Percentiles rank a stretch among this genome's conserved stretches.
These are phyloP conservation scores for Bauhinia variegata DNA, from an alignment of 306 rosid species.

Conservation along the genomic window DNA sequence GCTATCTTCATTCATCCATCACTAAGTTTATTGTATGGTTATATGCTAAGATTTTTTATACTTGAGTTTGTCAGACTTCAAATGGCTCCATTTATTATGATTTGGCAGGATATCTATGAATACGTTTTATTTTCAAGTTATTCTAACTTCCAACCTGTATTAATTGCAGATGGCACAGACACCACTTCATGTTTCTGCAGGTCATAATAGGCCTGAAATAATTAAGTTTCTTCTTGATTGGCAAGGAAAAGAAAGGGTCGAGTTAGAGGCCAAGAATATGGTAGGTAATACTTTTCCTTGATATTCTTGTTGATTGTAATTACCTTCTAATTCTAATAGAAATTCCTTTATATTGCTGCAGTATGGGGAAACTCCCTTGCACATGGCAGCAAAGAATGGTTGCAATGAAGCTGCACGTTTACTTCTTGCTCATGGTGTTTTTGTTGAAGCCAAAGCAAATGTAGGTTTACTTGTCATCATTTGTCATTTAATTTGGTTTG, in stretches of 20 bases:
- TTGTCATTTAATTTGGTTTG: constrained; percentile 32
- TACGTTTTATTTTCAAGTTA: not conserved
- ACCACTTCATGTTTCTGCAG: constrained; percentile 80
- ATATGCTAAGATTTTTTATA: too few relatives aligned
- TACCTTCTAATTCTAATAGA: not conserved
- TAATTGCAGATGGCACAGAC: constrained; percentile 68
- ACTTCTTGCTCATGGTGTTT: constrained; percentile 70
- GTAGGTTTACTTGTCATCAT: constrained; percentile 45
- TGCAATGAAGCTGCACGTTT: constrained; percentile 61
- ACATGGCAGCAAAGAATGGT: constrained; percentile 77
- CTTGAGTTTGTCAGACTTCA: too few relatives aligned
- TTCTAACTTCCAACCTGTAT: constrained; percentile 1
- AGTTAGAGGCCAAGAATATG: constrained; percentile 75
- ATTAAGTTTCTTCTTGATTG: constrained; percentile 84
- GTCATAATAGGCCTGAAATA: constrained; percentile 71
- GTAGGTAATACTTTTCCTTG: constrained; percentile 42
- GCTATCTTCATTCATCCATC: not conserved
- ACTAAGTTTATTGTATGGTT: too few relatives aligned
- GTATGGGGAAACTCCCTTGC: constrained; percentile 83
- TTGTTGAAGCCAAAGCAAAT: constrained; percentile 90
- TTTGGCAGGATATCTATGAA: constrained; percentile 15
- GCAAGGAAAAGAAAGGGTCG: constrained; percentile 68
- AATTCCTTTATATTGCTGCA: constrained; percentile 29
- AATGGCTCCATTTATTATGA: not conserved
- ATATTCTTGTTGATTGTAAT: not conserved